A percentile compares a stretch with the other conserved stretches of the same genome.
These are phyloP conservation scores for Byssothecium circinans DNA, from an alignment of 2,329 filamentous ascomycete species.

Conservation along the genomic window DNA sequence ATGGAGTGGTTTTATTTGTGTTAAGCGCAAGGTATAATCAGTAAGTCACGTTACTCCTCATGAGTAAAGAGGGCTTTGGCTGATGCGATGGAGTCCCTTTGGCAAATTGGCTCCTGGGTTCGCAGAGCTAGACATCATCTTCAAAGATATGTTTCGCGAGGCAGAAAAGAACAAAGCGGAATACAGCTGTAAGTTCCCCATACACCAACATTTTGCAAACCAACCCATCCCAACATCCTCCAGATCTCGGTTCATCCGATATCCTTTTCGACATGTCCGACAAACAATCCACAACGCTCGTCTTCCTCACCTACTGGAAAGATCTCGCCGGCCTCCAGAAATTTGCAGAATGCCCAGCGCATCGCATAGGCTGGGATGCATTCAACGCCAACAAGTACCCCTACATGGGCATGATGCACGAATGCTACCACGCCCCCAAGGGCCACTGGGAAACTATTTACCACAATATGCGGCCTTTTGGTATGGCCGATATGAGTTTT, in stretches of 20 bases:
- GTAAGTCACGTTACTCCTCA: not conserved
- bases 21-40: slow-evolving; percentile 2
- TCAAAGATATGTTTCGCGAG: slow-evolving; percentile 5
- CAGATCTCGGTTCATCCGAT: not conserved
- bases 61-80: not conserved
- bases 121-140: not conserved
- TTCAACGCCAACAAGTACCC: not conserved
- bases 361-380: not conserved
- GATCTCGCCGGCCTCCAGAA: slow-evolving; percentile 1
- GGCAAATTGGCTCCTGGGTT: not conserved
- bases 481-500: not conserved
- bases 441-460: slow-evolving; percentile 4
- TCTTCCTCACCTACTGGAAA: slow-evolving; percentile 4
- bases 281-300: not conserved
- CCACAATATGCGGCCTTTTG: slow-evolving; percentile 1
- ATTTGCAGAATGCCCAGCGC: not conserved
- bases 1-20: slow-evolving; percentile 4
- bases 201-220: not conserved
- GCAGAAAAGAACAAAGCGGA: slow-evolving; percentile 2
- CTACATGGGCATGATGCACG: slow-evolving; percentile 7
- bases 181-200: slow-evolving; percentile 1
- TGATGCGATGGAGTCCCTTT: not conserved
- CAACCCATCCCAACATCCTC: not conserved
- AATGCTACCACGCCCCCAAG: slow-evolving; percentile 3
- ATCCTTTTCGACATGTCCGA: slow-evolving; percentile 1